A percentile compares a stretch with the other conserved stretches of the same genome.
Conservation (phyloP, 2,329 filamentous ascomycete species). For the Fusarium robinianum region DNA sequence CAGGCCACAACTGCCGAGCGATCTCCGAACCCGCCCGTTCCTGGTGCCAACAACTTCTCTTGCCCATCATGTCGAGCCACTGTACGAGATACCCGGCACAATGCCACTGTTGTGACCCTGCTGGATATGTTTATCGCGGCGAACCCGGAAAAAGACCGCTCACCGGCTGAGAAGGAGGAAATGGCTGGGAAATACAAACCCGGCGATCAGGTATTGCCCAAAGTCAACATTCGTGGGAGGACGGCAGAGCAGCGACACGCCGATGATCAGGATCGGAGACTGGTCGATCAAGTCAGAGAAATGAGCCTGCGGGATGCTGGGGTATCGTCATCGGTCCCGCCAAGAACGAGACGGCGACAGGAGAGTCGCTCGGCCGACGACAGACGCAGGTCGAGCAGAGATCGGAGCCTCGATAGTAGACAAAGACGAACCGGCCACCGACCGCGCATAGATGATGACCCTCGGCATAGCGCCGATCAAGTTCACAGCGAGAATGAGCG, state of each 20-base stretch:
- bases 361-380: slow-evolving; percentile 44
- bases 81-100: slow-evolving; percentile 85
- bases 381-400: slow-evolving; percentile 39
- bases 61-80: slow-evolving; percentile 90
- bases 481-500: slow-evolving; percentile 44
- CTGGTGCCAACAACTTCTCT: slow-evolving; percentile 66
- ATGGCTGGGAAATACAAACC: slow-evolving; percentile 76
- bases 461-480: slow-evolving; percentile 41
- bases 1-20: slow-evolving; percentile 66
- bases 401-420: slow-evolving; percentile 39
- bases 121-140: slow-evolving; percentile 85
- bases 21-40: slow-evolving; percentile 53
- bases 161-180: slow-evolving; percentile 73
- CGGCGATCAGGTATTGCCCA: slow-evolving; percentile 79
- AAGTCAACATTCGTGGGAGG: slow-evolving; percentile 55
- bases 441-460: slow-evolving; percentile 33
- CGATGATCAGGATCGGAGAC: slow-evolving; percentile 68
- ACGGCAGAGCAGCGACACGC: slow-evolving; percentile 57
- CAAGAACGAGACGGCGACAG: slow-evolving; percentile 37
- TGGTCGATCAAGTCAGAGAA: slow-evolving; percentile 73
- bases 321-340: slow-evolving; percentile 47
- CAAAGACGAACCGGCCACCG: slow-evolving; percentile 35
- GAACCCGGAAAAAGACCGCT: slow-evolving; percentile 75
- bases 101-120: slow-evolving; percentile 87
- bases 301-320: slow-evolving; percentile 73